Conservation (phyloP, 768 basidiomycete genomes). For the Chalciporus piperatus region DNA sequence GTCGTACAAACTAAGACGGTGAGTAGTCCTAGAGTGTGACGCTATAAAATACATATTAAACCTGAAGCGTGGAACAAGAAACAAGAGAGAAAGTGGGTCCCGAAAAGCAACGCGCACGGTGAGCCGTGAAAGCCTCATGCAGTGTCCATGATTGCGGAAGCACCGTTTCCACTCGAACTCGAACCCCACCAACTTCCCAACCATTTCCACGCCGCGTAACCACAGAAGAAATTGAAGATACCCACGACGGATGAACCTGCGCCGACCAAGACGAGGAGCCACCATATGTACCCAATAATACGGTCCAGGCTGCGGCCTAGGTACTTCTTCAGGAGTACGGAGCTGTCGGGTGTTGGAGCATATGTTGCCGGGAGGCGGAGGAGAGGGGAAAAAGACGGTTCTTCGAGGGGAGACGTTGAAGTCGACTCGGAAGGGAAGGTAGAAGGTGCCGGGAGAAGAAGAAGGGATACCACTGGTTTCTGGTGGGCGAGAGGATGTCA, state of each 20-base stretch:
- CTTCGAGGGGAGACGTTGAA: constrained; percentile 23
- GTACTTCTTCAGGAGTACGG: constrained; percentile 55
- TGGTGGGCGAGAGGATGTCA: constrained; percentile 22
- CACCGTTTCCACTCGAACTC: constrained; percentile 7
- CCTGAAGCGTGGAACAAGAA: not conserved
- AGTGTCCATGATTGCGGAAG: constrained; percentile 5
- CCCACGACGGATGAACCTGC: constrained; percentile 73
- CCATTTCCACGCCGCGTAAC: constrained; percentile 64
- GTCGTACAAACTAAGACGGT: not conserved
- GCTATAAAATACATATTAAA: not conserved
- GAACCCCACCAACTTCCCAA: constrained; percentile 37
- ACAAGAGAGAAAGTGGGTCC: not conserved
- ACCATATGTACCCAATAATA: constrained; percentile 78
- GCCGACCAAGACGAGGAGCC: constrained; percentile 68
- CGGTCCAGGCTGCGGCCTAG: constrained; percentile 69
- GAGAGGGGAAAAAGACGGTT: constrained; percentile 32
- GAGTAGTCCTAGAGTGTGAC: not conserved
- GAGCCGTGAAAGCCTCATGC: constrained; percentile 12
- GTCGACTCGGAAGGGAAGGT: constrained; percentile 19
- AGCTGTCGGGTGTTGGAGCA: constrained; percentile 52
- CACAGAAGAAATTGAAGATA: constrained; percentile 67
- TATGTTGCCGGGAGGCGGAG: constrained; percentile 52
- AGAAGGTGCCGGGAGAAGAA: constrained; percentile 53
- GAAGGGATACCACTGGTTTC: constrained; percentile 85
- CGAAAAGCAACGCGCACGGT: not conserved